phyloP scores from a whole-genome alignment of 495 filamentous ascomycete genomes.

The Aspergillus funiculosus region DNA sequence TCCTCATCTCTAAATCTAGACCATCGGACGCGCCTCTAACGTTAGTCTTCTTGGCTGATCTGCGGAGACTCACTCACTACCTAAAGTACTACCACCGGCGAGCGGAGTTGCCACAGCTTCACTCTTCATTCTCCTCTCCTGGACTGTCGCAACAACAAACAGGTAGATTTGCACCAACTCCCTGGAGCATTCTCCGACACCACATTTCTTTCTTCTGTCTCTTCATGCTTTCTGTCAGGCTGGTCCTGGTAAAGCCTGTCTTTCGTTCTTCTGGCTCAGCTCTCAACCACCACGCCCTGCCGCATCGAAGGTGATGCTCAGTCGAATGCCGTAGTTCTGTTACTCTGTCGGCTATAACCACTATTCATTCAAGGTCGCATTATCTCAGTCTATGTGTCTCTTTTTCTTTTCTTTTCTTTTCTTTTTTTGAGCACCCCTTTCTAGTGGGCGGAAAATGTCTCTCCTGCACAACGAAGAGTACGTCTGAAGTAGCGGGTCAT shows the following conservation, averaged over 20 bases:
- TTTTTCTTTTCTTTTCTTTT: slow-evolving; percentile 1
- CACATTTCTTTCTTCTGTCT: slow-evolving; percentile 12
- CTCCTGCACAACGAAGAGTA: slow-evolving; percentile 97
- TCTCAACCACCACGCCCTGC: slow-evolving; percentile 13
- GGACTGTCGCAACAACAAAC: not conserved
- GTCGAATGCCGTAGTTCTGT: slow-evolving; percentile 9
- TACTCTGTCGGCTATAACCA: slow-evolving; percentile 4
- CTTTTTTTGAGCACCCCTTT: too few species aligned
- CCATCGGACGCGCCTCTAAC: not conserved
- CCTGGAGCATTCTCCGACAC: slow-evolving; percentile 3
- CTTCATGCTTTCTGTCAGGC: slow-evolving; percentile 25
- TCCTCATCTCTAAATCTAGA: slow-evolving; percentile 2
- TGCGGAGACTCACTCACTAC: slow-evolving; percentile 14
- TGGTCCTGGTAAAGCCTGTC: slow-evolving; percentile 29
- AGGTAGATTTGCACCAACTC: not conserved
- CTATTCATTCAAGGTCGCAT: slow-evolving; percentile 6
- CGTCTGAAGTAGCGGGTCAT: slow-evolving; percentile 29
- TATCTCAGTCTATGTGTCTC: not conserved
- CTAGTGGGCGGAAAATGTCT: slow-evolving; percentile 57
- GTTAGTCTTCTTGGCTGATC: slow-evolving; percentile 18
- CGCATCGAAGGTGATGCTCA: slow-evolving; percentile 13
- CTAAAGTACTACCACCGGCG: too few species aligned
- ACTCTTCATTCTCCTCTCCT: slow-evolving; percentile 3
- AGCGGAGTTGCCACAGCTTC: not conserved
- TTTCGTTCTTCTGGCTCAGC: slow-evolving; percentile 7